These are phyloP conservation scores for Nematodospora anomalae DNA, from an alignment of 1,139 yeast species.

Conservation along the genomic window DNA sequence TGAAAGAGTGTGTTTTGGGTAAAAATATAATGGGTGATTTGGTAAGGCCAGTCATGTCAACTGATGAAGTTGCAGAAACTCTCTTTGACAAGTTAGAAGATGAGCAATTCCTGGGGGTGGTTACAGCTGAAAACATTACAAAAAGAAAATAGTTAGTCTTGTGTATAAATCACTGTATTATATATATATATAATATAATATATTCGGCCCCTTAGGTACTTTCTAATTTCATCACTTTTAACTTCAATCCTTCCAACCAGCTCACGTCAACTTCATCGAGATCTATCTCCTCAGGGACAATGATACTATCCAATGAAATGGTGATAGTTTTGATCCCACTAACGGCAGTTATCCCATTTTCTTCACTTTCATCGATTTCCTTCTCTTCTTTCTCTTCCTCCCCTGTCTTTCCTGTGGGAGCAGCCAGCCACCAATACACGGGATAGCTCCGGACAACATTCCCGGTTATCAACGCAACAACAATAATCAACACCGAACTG, in stretches of 20 bases:
- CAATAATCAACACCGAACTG: constrained; percentile 49
- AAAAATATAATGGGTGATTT: constrained; percentile 42
- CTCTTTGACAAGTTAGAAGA: constrained; percentile 57
- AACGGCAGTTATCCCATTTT: constrained; percentile 6
- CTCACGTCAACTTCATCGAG: constrained; percentile 29
- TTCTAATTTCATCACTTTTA: constrained; percentile 12
- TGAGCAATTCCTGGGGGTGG: constrained; percentile 53
- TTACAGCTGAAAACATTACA: constrained; percentile 53
- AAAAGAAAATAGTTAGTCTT: neutral
- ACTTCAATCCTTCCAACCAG: constrained; percentile 27
- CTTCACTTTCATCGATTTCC: constrained; percentile 5
- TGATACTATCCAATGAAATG: constrained; percentile 21
- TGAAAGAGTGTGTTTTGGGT: constrained; percentile 40
- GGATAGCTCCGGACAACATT: constrained; percentile 60
- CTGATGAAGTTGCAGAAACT: constrained; percentile 65
- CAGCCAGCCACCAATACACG: constrained; percentile 62
- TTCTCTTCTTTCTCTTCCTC: constrained; percentile 7
- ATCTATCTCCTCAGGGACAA: constrained; percentile 25
- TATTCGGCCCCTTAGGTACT: too few species aligned
- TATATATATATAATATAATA: constrained; percentile 7
- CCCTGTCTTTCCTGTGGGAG: constrained; percentile 2
- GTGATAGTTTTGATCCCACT: constrained; percentile 16
- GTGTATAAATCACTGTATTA: neutral
- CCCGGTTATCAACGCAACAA: constrained; percentile 56
- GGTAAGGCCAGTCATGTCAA: constrained; percentile 65